Evolutionary conservation across 2,329 filamentous ascomycete genomes (phyloP).

Genomic region (Dactylellina leptospora): DNA sequence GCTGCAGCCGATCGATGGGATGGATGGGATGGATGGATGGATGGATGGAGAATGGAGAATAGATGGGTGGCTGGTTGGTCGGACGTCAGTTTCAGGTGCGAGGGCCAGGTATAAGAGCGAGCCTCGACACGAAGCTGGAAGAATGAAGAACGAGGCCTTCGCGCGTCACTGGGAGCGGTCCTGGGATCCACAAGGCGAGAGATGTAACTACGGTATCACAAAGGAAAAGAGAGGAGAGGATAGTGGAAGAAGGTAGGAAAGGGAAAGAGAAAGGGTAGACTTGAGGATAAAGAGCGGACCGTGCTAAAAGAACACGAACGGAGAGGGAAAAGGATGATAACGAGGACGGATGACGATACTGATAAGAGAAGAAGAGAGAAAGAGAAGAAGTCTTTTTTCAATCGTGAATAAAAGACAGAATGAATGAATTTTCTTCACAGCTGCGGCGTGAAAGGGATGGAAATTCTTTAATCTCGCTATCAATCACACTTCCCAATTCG

Average conservation of each 20-base stretch:
- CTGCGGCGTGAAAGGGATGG: slow-evolving; percentile 41
- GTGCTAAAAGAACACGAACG: slow-evolving; percentile 34
- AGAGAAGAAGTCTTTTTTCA: too few relatives aligned
- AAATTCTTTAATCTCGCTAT: slow-evolving; percentile 22
- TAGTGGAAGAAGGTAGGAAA: background rate
- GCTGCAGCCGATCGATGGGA: slow-evolving; percentile 46
- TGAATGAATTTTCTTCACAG: too few relatives aligned
- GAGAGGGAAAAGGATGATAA: slow-evolving; percentile 11
- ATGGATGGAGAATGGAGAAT: background rate
- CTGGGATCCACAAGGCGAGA: background rate
- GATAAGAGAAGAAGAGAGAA: slow-evolving; percentile 2
- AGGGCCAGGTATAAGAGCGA: too few relatives aligned
- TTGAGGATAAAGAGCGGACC: slow-evolving; percentile 33
- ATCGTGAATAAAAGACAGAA: too few relatives aligned
- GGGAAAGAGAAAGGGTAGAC: background rate
- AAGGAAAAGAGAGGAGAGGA: background rate
- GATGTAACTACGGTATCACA: background rate
- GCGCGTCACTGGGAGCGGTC: too few relatives aligned
- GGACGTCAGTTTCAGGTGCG: too few relatives aligned
- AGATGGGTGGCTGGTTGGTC: too few relatives aligned
- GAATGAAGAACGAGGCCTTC: too few relatives aligned
- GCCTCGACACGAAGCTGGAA: too few relatives aligned
- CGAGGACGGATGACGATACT: slow-evolving; percentile 1
- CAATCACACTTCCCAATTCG: slow-evolving; percentile 52
- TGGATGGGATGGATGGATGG: slow-evolving; percentile 6